Evolutionary conservation across 495 filamentous ascomycete species (phyloP), one percentile per base, ranked within the genome.

Genomic region (Wilcoxina mikolae): DNA sequence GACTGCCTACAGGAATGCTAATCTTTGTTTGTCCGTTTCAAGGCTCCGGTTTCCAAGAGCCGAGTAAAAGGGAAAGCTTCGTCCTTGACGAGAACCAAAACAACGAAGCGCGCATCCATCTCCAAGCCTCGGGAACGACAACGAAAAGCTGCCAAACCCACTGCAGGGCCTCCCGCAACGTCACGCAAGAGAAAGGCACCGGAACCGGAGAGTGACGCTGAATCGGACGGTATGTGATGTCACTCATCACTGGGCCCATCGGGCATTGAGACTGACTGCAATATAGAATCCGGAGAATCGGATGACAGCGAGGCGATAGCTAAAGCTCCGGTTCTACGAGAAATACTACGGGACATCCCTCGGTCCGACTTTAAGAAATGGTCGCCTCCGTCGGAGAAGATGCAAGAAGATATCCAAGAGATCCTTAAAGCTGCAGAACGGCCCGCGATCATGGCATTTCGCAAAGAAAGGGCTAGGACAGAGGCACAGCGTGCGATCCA

Each of bases 361-460:
- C 48, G 55, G 42, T 50, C 55, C 22, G 54, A 60, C n/a, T 49
- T 26, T 20, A 41, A 54, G 12, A 60, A 56, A 44, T 65, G 62
- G 62, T 39, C 22, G 10, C 48, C 49, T 23, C 35, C 64, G 15
- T 28, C 52, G 15, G 55, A 55, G 47, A 55, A 56, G 17, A 23
- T 26, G 15, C 48, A 47, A 20, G 58, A 56, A 12, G 61, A 65
- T 7, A 31, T 65, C 31, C 26, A 53, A n/a, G 53, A 53, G 12
- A 55, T 65, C 42, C 26, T 65, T 4, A 61, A 56, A 23, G 52
- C 55, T 4, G 58, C 55, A 0, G 61, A 65, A 43, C 54, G 54
- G 25, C 58, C 61, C 2, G 58, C 64, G 4, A 42, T 65, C 27
- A 58, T 61, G 58, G 56, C 51, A 1, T 65, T 65, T 20, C 44